Percentiles rank a stretch among this genome's conserved stretches.
phyloP scores from a whole-genome alignment of 2,329 filamentous ascomycete genomes.

The Dothidotthia symphoricarpi region DNA sequence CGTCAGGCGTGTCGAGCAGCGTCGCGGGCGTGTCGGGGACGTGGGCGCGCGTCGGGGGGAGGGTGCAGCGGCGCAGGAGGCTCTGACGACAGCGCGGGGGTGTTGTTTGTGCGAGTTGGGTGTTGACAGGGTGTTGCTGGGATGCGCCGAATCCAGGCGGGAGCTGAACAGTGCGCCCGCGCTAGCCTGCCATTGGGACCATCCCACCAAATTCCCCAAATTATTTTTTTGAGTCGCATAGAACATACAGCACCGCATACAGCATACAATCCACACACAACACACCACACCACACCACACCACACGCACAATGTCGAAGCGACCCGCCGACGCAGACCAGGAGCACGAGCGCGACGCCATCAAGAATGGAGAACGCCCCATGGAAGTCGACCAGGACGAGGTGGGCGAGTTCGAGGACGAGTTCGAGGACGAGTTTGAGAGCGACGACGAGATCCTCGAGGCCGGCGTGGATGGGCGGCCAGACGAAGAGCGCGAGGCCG shows the following conservation, averaged over 20 bases:
- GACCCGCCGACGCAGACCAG: conserved; percentile 56
- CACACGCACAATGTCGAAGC: conserved; percentile 55
- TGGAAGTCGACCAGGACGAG: conserved; percentile 46
- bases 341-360: conserved; percentile 53
- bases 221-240: too few species aligned
- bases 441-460: conserved; percentile 87
- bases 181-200: too few species aligned
- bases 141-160: too few species aligned
- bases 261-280: conserved; percentile 10
- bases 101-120: too few species aligned
- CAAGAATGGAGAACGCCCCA: conserved; percentile 61
- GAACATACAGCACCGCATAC: too few species aligned
- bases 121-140: conserved; percentile 18
- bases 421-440: conserved; percentile 90
- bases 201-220: too few species aligned
- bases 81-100: conserved; percentile 2
- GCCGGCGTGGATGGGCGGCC: conserved; percentile 90
- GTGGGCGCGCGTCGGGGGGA: conserved; percentile 1
- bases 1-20: conserved; percentile 24
- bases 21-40: conserved; percentile 3
- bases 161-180: too few species aligned
- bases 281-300: not conserved
- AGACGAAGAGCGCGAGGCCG: conserved; percentile 87
- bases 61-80: conserved; percentile 5
- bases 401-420: conserved; percentile 86